Evolutionary conservation across 1,284 basidiomycete species (phyloP), one percentile per base, ranked within the genome.

Genomic region (Sanguinoderma infundibulare): DNA sequence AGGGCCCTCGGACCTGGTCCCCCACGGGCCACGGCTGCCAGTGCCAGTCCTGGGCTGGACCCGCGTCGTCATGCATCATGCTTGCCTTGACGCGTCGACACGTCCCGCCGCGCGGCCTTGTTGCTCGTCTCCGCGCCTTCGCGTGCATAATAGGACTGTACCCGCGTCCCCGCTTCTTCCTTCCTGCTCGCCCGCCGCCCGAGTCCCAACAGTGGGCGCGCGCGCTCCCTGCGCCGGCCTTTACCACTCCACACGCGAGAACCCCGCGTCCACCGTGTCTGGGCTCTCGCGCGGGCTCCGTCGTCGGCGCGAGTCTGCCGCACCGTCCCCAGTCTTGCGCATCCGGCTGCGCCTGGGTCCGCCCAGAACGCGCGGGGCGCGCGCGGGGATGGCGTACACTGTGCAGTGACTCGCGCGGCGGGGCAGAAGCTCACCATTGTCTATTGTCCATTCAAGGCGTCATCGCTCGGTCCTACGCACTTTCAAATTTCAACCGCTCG

Each of bases 111-210:
- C 40, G 40, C 47, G 32, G 47, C 17, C 47, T 26, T 30, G 20
- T 17, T 49, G 17, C 46, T 51, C n/a, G 28, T n/a, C 49, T 51
- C 49, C 49, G 49, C 49, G 49, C 32, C 49, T 51, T 51, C 49
- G 32, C 32, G 32, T 36, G 30, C 32, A n/a, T 26, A 6, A n/a
- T 8, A 15, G 24, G 8, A 35, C 6, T 51, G 49, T 7, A 51
- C 49, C 49, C 49, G 32, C 20, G 3, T 51, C 49, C 32, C 49
- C 49, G 49, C 49, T 30, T 24, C 49, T 51, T 51, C 49, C 28
- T 5, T 46, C 42, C 49, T 51, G 32, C 9, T 14, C 22, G 49
- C 49, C 30, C 49, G 32, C 46, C 49, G 49, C 49, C 49, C 49
- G 35, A 46, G 40, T 40, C 40, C 24, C 24, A 46, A 28, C 42